Evolutionary conservation across 2,329 filamentous ascomycete species (phyloP).

Genomic region (Stagonosporopsis tanaceti): DNA sequence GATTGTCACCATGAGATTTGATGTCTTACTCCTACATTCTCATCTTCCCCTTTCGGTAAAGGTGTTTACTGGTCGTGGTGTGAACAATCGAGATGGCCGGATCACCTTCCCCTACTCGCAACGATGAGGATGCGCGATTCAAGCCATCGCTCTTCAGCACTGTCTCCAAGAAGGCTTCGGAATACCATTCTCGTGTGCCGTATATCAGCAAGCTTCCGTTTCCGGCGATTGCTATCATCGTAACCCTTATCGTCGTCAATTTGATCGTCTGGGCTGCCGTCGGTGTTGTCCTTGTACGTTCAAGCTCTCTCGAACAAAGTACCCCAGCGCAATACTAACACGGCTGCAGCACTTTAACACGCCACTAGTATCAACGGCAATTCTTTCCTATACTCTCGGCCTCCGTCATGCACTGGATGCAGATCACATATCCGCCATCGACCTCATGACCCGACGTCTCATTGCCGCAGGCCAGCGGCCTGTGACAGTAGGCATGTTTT

Average conservation of each 20-base stretch:
- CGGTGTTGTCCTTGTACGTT: conserved; percentile 63
- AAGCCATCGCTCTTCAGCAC: conserved; percentile 31
- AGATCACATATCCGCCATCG: conserved; percentile 93
- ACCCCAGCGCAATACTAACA: not conserved
- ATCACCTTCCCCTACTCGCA: not conserved
- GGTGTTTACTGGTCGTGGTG: not conserved
- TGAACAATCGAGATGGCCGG: not conserved
- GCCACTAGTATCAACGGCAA: conserved; percentile 77
- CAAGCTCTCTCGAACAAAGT: not conserved
- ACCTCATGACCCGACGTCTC: conserved; percentile 90
- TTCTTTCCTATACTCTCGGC: conserved; percentile 87
- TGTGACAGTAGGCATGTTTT: conserved; percentile 92
- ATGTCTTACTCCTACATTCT: not conserved
- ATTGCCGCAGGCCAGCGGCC: conserved; percentile 85
- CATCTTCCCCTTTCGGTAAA: too few relatives aligned
- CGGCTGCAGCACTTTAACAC: conserved; percentile 50
- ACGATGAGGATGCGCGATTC: not conserved
- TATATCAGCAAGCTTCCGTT: conserved; percentile 65
- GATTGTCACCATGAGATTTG: not conserved
- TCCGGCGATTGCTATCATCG: conserved; percentile 64
- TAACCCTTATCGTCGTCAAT: conserved; percentile 62
- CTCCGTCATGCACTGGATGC: conserved; percentile 95
- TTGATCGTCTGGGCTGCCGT: conserved; percentile 65
- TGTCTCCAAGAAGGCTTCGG: conserved; percentile 49
- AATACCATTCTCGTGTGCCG: conserved; percentile 61